Percentiles rank a stretch among this genome's conserved stretches.
phyloP scores from a whole-genome alignment of 1,284 basidiomycete species.

The Fistulina hepatica region DNA sequence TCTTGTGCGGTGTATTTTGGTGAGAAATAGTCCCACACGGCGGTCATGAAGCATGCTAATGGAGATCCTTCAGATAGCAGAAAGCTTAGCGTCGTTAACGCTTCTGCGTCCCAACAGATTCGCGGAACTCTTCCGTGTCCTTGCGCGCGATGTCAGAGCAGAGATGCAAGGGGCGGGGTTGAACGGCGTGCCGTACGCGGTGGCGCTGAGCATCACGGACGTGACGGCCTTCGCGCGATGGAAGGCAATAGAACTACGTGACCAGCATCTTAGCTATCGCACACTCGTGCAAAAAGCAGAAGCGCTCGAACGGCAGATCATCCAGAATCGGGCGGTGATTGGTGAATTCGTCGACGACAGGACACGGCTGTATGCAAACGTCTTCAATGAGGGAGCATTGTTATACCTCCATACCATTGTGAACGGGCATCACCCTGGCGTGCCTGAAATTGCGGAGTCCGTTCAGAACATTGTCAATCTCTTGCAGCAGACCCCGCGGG shows the following conservation, averaged over 20 bases:
- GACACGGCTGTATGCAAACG: slow-evolving; percentile 38
- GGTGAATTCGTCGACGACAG: slow-evolving; percentile 30
- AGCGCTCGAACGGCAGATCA: slow-evolving; percentile 45
- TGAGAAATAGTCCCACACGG: slow-evolving; percentile 28
- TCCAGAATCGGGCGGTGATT: slow-evolving; percentile 27
- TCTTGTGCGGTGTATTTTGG: slow-evolving; percentile 60
- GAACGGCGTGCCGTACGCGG: slow-evolving; percentile 65
- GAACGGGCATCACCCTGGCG: slow-evolving; percentile 55
- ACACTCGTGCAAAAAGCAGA: slow-evolving; percentile 60
- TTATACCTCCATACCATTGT: slow-evolving; percentile 64
- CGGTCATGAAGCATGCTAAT: slow-evolving; percentile 10
- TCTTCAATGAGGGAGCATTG: slow-evolving; percentile 58
- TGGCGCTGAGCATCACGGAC: slow-evolving; percentile 65
- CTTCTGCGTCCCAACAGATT: slow-evolving; percentile 53
- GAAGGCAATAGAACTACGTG: slow-evolving; percentile 51
- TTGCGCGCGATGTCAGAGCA: slow-evolving; percentile 27
- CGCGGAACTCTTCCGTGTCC: slow-evolving; percentile 43
- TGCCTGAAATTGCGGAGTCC: slow-evolving; percentile 56
- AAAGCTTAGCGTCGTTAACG: slow-evolving; percentile 59
- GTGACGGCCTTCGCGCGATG: slow-evolving; percentile 63
- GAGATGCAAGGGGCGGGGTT: slow-evolving; percentile 16
- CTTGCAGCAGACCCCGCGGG: slow-evolving; percentile 41
- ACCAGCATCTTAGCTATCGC: slow-evolving; percentile 53
- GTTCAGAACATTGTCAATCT: slow-evolving; percentile 43
- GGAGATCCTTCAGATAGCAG: slow-evolving; percentile 47